These are phyloP conservation scores for Penicillium alfredii DNA, from an alignment of 495 filamentous ascomycete genomes.

Conservation along the genomic window DNA sequence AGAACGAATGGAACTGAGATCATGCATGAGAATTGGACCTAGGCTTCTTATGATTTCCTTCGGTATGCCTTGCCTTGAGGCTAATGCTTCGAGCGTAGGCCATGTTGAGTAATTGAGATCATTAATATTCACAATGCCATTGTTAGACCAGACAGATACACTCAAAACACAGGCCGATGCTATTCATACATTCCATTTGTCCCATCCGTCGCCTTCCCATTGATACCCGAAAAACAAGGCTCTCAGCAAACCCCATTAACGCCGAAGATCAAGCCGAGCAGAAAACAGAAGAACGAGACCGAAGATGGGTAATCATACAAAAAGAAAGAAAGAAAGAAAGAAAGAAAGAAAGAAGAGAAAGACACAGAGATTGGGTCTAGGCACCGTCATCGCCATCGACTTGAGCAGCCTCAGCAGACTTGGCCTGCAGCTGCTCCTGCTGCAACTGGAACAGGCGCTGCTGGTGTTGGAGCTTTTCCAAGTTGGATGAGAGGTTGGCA, in stretches of 20 bases:
- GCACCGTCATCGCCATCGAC: slow-evolving; percentile 10
- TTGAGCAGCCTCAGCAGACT: slow-evolving; percentile 9
- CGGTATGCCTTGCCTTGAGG: background rate
- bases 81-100: too few species aligned
- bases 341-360: background rate
- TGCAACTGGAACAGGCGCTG: slow-evolving; percentile 20
- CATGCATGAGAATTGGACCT: too few species aligned
- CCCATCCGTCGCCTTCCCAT: slow-evolving; percentile 3
- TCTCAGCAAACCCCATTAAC: too few species aligned
- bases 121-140: slow-evolving; percentile 15
- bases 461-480: slow-evolving; percentile 26
- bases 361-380: background rate
- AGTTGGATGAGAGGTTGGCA: slow-evolving; percentile 15
- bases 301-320: background rate
- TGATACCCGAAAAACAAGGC: too few species aligned
- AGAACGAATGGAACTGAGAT: slow-evolving; percentile 16
- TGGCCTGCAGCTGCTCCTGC: slow-evolving; percentile 18
- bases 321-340: background rate
- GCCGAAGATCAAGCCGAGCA: too few species aligned
- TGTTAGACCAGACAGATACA: too few species aligned
- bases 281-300: too few species aligned
- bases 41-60: too few species aligned
- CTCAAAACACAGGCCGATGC: slow-evolving; percentile 2
- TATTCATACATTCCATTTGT: slow-evolving; percentile 22
- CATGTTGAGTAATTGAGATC: background rate